Base-by-base conservation (phyloP, 352 stramenopile species). In the Globisporangium spinosum region DNA sequence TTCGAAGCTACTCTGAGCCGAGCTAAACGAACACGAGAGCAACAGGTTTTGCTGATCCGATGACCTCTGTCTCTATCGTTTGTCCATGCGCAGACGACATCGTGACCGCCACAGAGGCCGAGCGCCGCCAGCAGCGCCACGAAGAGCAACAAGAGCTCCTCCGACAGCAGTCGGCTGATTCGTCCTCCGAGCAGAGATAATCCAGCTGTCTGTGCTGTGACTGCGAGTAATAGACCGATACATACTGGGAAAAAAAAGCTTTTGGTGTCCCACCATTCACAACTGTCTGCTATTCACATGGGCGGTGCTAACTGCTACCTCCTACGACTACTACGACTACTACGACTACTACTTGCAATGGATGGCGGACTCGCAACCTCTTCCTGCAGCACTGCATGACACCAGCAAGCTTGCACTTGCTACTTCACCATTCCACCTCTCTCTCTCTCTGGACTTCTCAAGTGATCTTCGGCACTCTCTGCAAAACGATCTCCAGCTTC, bases 101-200 rank as follows among this genome's bases (percentile, higher is more conserved):
- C 72, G 85, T 91, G 66, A 91, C 87, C 10, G 74, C 75, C 53
- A 91, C 79, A 62, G 87, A 93, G 72, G 87, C 83, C 51, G 87
- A 93, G 71, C 83, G 83, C 62, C 85, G 85, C 27, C 79, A 86
- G 53, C 67, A 86, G 66, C 83, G 81, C 59, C 73, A 83, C 43
- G 79, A 89, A 67, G 83, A 89, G 67, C 76, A 70, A 7, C 72
- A 71, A 17, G 76, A 76, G 62, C 82, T 84, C 43, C 72, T 90
- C 60, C 49, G n/a, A 47, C 58, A 59, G 35, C 49, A 67, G 25
- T 20, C 49, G 17, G n/a, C 29, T 23, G 49, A 47, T 40, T 8
- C 15, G 5, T 70, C 58, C 23, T 57, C 51, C n/a, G 20, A 59
- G 27, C 45, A 59, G 22, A 57, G 45, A 67, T 67, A 51, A 51